Evolutionary conservation across 208 protist genomes (phyloP).

Genomic region (Leptomonas seymouri): DNA sequence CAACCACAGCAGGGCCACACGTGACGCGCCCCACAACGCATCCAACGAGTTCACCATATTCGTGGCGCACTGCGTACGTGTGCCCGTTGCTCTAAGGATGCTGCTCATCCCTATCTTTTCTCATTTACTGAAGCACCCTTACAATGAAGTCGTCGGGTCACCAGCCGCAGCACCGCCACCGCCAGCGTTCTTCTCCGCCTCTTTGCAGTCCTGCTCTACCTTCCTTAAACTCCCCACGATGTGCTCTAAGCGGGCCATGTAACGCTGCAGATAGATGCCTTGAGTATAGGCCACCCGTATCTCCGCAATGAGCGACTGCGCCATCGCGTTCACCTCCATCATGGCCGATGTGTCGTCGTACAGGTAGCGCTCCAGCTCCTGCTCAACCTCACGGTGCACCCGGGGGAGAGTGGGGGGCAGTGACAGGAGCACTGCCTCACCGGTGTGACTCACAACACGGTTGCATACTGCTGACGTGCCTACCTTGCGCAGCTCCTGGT

Average conservation of each 20-base stretch:
- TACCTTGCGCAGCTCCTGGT: constrained; percentile 26
- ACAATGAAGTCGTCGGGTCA: no score
- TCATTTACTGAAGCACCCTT: no score
- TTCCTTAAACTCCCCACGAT: constrained; percentile 46
- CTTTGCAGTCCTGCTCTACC: constrained; percentile 32
- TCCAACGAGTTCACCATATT: no score
- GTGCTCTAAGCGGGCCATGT: constrained; percentile 35
- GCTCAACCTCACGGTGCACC: constrained; percentile 67
- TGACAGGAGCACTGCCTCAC: constrained; percentile 63
- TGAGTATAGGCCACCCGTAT: constrained; percentile 67
- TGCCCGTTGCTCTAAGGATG: no score
- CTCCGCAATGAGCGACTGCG: constrained; percentile 38
- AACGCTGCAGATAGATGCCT: constrained; percentile 56
- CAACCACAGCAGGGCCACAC: no score
- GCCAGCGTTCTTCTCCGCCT: constrained; percentile 1
- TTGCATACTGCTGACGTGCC: constrained; percentile 41
- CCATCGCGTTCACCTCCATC: constrained; percentile 50
- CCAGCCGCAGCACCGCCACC: not conserved
- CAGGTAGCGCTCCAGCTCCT: constrained; percentile 74
- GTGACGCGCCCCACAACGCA: no score
- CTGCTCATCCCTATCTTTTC: no score
- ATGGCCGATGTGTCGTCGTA: constrained; percentile 68
- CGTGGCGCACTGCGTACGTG: no score
- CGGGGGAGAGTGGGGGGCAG: constrained; percentile 41
- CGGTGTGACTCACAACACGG: constrained; percentile 50